Evolutionary conservation across 2,329 filamentous ascomycete species (phyloP), one percentile per base, ranked within the genome.

Genomic region (Coniochaeta ligniaria): DNA sequence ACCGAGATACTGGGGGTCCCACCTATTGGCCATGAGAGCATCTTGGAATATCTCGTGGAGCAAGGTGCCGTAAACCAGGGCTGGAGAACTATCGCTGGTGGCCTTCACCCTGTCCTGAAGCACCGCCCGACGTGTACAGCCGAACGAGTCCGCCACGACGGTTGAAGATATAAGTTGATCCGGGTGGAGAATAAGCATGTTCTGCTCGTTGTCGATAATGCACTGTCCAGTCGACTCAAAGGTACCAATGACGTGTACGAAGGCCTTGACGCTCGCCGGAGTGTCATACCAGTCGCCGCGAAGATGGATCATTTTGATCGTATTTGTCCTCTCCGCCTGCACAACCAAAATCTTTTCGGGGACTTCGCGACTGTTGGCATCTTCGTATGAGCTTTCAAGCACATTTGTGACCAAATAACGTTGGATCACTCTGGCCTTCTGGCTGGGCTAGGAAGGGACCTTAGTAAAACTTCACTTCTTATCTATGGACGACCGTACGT

Each of bases 31-130:
- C 70, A 91, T 86, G 69, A 99, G 77, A 1, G 93, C 92, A 70
- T 93, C 88, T 71, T 99, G 95, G 66, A 99, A 98, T 24, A 98
- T 86, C 71, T 98, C 94, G 71, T 99, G 95, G 16, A 99, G 83
- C 61, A 99, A 88, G 41, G 91, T 95, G 56, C 95, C 95, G 70
- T 98, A 98, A 0, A 98, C 86, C 67, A 96, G 86, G 1, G 93
- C 86, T 36, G 90, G 84, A 52, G 87, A 91, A 2, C 91, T 83
- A 65, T 92, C 90, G 68, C 88, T 89, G 0, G 92, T 94, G 9
- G 92, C 91, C 74, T 98, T 98, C 67, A 99, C 89, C 35, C 95
- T 88, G 72, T 99, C 94, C 73, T 98, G 93, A 28, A 99, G 83
- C 1, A 98, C 94, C 33, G 95, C 92, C 64, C 94, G 89, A 20